Conservation (phyloP, 1,284 basidiomycete genomes). For the Grifola frondosa region DNA sequence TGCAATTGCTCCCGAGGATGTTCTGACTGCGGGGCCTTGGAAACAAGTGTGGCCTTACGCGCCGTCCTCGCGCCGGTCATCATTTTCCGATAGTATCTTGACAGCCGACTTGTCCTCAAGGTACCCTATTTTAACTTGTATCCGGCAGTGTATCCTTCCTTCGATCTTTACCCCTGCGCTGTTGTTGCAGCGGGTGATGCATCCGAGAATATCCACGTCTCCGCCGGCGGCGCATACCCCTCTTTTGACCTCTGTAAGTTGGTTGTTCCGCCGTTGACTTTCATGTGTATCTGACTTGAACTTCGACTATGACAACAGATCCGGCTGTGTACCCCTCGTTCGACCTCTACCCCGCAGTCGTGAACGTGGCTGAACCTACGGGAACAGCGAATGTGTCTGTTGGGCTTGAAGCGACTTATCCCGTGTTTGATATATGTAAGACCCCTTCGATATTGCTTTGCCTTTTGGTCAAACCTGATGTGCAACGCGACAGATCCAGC, state of each 20-base stretch:
- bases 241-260: conserved; percentile 36
- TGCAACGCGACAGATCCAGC: conserved; percentile 21
- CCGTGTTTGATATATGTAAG: too few species aligned
- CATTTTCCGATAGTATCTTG: too few species aligned
- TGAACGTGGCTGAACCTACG: conserved; percentile 2
- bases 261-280: background rate
- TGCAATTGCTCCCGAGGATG: background rate
- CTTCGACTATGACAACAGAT: conserved; percentile 12
- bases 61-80: conserved; percentile 1
- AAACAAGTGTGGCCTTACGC: conserved; percentile 20
- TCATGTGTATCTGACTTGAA: background rate
- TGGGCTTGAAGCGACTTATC: too few species aligned
- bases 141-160: conserved; percentile 40
- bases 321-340: conserved; percentile 28
- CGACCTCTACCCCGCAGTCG: conserved; percentile 26
- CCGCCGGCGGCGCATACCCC: conserved; percentile 25
- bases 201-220: background rate
- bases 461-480: too few species aligned
- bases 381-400: too few species aligned
- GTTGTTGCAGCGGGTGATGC: background rate
- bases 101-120: too few species aligned
- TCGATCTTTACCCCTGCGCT: conserved; percentile 29
- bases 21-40: conserved; percentile 11
- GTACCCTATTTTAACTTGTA: conserved; percentile 35
- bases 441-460: too few species aligned